A percentile compares a stretch with the other conserved stretches of the same genome.
These are phyloP conservation scores for Gracilaria caudata DNA, from an alignment of 23 red algal genomes.

Conservation along the genomic window DNA sequence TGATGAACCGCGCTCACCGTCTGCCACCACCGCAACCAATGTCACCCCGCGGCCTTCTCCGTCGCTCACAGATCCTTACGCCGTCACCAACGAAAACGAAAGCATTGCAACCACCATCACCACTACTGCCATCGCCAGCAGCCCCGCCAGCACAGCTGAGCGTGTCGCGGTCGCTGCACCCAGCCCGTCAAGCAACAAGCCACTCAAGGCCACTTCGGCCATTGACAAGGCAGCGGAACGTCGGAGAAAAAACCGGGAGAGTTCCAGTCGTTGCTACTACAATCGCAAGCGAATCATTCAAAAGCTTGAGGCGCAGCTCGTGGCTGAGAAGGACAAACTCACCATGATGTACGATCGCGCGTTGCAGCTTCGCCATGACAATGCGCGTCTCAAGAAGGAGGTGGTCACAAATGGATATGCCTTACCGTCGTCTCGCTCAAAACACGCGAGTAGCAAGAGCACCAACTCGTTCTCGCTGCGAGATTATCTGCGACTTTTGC, in stretches of 20 bases:
- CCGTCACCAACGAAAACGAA: not conserved
- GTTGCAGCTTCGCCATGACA: slow-evolving; percentile 60
- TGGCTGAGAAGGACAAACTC: slow-evolving; percentile 42
- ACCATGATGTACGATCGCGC: slow-evolving; percentile 53
- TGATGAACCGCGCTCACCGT: not conserved
- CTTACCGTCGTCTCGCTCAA: slow-evolving; percentile 10
- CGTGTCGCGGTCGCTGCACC: not conserved
- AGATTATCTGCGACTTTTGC: slow-evolving; percentile 29
- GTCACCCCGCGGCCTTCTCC: not conserved
- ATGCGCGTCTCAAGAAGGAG: slow-evolving; percentile 68
- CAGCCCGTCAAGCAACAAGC: not conserved
- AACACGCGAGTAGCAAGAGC: not conserved
- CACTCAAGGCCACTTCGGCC: not conserved
- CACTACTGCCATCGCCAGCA: not conserved
- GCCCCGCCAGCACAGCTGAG: not conserved
- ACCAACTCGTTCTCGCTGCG: not conserved
- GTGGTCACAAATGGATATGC: slow-evolving; percentile 60
- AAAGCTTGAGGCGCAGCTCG: slow-evolving; percentile 16
- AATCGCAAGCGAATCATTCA: slow-evolving; percentile 71
- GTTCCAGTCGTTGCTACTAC: slow-evolving; percentile 64
- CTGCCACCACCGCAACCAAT: not conserved
- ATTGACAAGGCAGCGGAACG: slow-evolving; percentile 70
- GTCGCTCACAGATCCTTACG: not conserved
- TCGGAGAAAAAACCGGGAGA: slow-evolving; percentile 58
- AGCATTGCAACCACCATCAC: not conserved